Evolutionary conservation across 176 grass and related monocot species (phyloP).

Genomic region (Thalia dealbata): DNA sequence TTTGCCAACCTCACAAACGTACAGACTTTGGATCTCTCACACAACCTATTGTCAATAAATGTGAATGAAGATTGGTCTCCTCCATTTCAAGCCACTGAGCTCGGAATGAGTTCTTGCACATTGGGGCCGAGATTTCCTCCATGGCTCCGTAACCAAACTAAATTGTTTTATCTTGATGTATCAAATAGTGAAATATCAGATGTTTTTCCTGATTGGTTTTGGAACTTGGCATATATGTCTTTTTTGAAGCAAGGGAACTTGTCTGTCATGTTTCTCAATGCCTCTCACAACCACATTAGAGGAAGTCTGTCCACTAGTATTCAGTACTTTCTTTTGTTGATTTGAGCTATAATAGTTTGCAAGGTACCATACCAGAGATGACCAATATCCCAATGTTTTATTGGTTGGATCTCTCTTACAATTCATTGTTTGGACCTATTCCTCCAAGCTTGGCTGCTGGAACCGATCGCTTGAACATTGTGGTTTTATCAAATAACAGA

Average conservation of each 20-base stretch:
- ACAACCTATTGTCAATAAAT: slow-evolving; percentile 8
- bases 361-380: neutral
- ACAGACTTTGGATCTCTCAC: slow-evolving; percentile 19
- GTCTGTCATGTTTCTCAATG: neutral
- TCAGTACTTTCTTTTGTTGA: neutral
- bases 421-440: neutral
- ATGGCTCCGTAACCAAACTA: neutral
- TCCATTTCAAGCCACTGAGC: neutral
- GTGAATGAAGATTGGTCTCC: slow-evolving; percentile 2
- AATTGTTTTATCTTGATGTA: neutral
- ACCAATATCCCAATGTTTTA: neutral
- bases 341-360: neutral
- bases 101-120: neutral
- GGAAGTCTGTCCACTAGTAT: neutral
- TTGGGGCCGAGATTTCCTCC: neutral
- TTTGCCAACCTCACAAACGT: slow-evolving; percentile 20
- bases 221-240: neutral
- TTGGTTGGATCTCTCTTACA: neutral
- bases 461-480: neutral
- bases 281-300: neutral
- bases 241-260: neutral
- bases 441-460: neutral
- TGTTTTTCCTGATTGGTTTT: neutral
- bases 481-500: neutral
- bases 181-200: neutral